Evolutionary conservation across 2,329 filamentous ascomycete species (phyloP).

Genomic region (Sporothrix pseudoabietina): DNA sequence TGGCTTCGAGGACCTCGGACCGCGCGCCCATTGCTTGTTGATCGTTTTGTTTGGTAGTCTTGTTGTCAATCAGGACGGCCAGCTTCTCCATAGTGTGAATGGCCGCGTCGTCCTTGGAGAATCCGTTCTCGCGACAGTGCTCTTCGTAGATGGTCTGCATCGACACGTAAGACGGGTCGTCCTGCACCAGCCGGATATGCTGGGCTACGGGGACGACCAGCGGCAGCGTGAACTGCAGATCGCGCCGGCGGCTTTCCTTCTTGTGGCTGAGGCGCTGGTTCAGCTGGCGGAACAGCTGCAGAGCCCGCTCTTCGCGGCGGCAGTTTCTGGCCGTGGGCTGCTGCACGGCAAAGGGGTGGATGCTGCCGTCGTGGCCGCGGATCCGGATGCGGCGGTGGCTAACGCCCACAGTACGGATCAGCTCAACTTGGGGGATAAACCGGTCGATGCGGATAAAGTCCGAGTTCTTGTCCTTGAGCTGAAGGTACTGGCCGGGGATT

Average conservation of each 20-base stretch:
- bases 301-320: conserved; percentile 87
- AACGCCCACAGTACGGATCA: conserved; percentile 85
- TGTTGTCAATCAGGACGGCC: conserved; percentile 71
- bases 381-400: conserved; percentile 94
- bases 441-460: conserved; percentile 97
- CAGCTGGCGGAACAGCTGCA: conserved; percentile 96
- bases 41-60: conserved; percentile 63
- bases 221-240: conserved; percentile 93
- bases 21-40: conserved; percentile 72
- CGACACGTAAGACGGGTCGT: conserved; percentile 91
- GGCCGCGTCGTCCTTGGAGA: conserved; percentile 93
- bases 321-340: conserved; percentile 92
- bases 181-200: conserved; percentile 91
- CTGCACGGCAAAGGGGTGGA: conserved; percentile 96
- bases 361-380: conserved; percentile 92
- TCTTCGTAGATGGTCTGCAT: conserved; percentile 96
- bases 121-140: conserved; percentile 81
- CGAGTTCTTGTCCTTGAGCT: conserved; percentile 98
- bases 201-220: conserved; percentile 94
- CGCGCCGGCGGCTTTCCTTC: conserved; percentile 91
- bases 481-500: conserved; percentile 92
- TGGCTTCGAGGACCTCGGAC: conserved; percentile 89
- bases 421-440: conserved; percentile 91
- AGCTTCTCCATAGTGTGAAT: conserved; percentile 96
- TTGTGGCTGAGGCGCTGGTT: conserved; percentile 89